Conservation (phyloP, 2,329 filamentous ascomycete species). For the Aspergillus sclerotialis region DNA sequence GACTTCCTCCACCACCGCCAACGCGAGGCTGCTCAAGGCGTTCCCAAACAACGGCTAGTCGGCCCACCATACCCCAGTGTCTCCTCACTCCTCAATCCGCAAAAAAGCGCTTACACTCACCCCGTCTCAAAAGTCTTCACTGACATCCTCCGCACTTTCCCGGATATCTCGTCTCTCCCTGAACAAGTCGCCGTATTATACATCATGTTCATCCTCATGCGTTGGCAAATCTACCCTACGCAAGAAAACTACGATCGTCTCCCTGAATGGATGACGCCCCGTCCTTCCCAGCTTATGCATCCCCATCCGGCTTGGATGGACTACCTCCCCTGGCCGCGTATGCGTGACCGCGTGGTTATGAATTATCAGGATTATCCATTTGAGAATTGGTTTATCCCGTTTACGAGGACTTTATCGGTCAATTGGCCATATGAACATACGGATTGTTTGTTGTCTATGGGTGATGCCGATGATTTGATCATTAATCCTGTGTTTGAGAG, state of each 20-base stretch:
- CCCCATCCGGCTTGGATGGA: constrained; percentile 78
- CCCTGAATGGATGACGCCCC: constrained; percentile 65
- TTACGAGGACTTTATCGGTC: constrained; percentile 65
- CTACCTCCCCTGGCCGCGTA: constrained; percentile 68
- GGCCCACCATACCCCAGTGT: constrained; percentile 76
- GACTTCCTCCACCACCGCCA: constrained; percentile 68
- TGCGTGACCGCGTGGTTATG: constrained; percentile 61
- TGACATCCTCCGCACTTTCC: constrained; percentile 78
- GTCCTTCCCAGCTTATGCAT: constrained; percentile 57
- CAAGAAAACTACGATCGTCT: constrained; percentile 71
- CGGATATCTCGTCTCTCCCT: constrained; percentile 67
- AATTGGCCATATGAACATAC: constrained; percentile 79
- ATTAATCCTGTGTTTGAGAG: constrained; percentile 84
- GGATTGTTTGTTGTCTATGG: constrained; percentile 56
- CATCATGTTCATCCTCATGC: constrained; percentile 79
- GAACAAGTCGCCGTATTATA: constrained; percentile 78
- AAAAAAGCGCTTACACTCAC: constrained; percentile 57
- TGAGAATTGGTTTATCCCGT: constrained; percentile 77
- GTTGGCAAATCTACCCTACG: constrained; percentile 76
- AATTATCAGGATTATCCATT: constrained; percentile 56
- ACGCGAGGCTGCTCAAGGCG: constrained; percentile 59
- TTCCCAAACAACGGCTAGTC: constrained; percentile 57
- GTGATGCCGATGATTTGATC: constrained; percentile 55
- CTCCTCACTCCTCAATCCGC: constrained; percentile 67
- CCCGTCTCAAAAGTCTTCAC: constrained; percentile 79